Conservation (phyloP, 306 rosid genomes). For the Vicia faba region DNA sequence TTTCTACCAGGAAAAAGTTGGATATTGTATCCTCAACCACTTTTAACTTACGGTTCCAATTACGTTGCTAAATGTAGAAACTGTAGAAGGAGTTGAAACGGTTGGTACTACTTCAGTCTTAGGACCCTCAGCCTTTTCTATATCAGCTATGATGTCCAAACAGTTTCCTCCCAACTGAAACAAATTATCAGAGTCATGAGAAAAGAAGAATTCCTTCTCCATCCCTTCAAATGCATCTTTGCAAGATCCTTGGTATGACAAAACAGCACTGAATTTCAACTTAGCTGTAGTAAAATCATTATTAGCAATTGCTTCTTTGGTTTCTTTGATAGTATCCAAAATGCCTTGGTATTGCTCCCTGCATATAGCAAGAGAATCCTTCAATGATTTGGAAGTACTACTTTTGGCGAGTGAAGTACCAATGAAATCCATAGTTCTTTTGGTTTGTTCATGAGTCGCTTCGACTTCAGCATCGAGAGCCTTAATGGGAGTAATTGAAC, state of each 20-base stretch:
- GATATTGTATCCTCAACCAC: neutral
- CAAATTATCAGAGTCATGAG: neutral
- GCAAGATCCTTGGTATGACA: constrained; percentile 33
- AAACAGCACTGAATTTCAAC: constrained; percentile 21
- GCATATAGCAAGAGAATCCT: constrained; percentile 13
- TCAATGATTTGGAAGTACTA: accelerated
- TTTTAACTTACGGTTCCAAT: constrained; percentile 34
- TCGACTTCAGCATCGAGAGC: constrained; percentile 29
- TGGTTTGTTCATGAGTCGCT: neutral
- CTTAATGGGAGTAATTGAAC: neutral
- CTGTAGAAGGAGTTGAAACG: no score
- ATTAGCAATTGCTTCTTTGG: neutral
- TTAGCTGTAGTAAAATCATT: neutral
- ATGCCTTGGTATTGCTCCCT: constrained; percentile 21
- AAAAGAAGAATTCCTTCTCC: neutral
- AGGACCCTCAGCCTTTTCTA: neutral
- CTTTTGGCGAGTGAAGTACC: neutral
- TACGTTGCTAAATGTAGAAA: constrained; percentile 8
- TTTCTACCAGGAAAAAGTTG: no score
- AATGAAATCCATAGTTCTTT: neutral
- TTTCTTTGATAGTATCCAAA: constrained; percentile 27
- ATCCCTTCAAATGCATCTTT: constrained; percentile 21
- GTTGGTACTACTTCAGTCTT: neutral
- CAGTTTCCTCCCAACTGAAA: constrained; percentile 39
- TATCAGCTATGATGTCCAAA: constrained; percentile 35